A percentile compares a stretch with the other conserved stretches of the same genome.
Evolutionary conservation across 495 filamentous ascomycete genomes (phyloP).

Genomic region (Delitschia confertaspora): DNA sequence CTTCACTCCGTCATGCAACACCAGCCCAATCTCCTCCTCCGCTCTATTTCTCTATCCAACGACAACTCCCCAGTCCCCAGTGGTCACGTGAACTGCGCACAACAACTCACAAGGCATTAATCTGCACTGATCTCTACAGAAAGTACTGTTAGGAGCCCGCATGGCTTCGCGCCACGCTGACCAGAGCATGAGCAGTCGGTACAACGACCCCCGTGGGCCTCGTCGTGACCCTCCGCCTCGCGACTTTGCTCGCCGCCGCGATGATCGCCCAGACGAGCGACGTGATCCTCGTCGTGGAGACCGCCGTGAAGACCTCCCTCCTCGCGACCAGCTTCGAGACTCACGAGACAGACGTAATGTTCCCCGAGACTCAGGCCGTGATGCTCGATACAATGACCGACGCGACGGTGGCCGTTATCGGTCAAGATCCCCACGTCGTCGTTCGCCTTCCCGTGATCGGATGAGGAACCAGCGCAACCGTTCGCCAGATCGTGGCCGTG

Average conservation of each 20-base stretch:
- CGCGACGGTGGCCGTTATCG: constrained; percentile 11
- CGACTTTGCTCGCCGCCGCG: neutral
- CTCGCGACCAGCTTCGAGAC: too few species aligned
- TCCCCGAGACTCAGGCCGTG: constrained; percentile 5
- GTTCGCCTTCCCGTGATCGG: neutral
- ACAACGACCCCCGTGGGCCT: constrained; percentile 5
- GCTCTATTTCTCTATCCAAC: too few species aligned
- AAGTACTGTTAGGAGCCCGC: constrained; percentile 11
- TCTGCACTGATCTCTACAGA: too few species aligned
- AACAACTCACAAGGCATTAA: too few species aligned
- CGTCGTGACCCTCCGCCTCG: constrained; percentile 7
- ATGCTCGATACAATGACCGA: constrained; percentile 14
- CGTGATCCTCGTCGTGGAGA: neutral
- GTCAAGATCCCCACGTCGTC: neutral
- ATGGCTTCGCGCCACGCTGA: constrained; percentile 21
- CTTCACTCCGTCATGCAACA: too few species aligned
- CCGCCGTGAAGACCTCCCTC: too few species aligned
- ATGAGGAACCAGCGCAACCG: neutral
- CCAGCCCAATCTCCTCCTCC: too few species aligned
- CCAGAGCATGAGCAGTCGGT: constrained; percentile 6
- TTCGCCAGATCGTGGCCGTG: constrained; percentile 2
- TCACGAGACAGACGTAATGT: constrained; percentile 4
- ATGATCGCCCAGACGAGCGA: constrained; percentile 1
- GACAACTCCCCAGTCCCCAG: too few species aligned
- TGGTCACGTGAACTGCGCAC: too few species aligned